Evolutionary conservation across 2,329 filamentous ascomycete genomes (phyloP), one percentile per base, ranked within the genome.

Genomic region (Salinomyces thailandicus): DNA sequence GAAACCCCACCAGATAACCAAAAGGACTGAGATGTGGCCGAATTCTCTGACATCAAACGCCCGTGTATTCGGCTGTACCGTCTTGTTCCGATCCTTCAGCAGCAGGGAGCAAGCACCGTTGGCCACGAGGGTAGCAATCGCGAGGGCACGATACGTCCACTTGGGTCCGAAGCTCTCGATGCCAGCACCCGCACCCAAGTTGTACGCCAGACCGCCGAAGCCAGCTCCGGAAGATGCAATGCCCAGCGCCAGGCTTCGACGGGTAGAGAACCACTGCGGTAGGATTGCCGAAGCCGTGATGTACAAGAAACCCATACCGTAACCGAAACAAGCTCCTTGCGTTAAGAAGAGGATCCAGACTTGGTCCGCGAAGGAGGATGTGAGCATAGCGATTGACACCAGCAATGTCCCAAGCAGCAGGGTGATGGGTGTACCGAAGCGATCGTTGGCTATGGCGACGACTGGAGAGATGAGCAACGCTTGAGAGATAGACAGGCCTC

Each of bases 341-440:
- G 35, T 18, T 11, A 41, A 24, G 30, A 41, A 35, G 8, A 41
- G 24, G 14, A 38, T 35, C 14, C 36, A 41, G 35, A 38, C 38
- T 30, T 39, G 17, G 3, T 24, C 54, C 3, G 58, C 55, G 33
- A 63, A 66, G 11, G 77, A 81, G 8, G 81, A 79, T 2, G 73
- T 73, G 31, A 85, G 68, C 47, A 85, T 70, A 4, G 75, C 75
- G 8, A 65, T 59, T 35, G 75, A 69, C 52, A 82, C 71, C 33
- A 85, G 62, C 2, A 74, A 53, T 3, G 75, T 68, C 12, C 82
- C 82, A n/a, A 79, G 57, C 16, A 77, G 63, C 19, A 86, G 67
- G 1, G 75, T 77, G 0, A 62, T 62, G 24, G 69, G 71, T 0
- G 79, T 85, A 5, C 80, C 79, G 36, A 70, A 71, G 8, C 63